Percentiles rank a stretch among this genome's conserved stretches.
Evolutionary conservation across 2,329 filamentous ascomycete genomes (phyloP).

Genomic region (Trichoderma asperellum): DNA sequence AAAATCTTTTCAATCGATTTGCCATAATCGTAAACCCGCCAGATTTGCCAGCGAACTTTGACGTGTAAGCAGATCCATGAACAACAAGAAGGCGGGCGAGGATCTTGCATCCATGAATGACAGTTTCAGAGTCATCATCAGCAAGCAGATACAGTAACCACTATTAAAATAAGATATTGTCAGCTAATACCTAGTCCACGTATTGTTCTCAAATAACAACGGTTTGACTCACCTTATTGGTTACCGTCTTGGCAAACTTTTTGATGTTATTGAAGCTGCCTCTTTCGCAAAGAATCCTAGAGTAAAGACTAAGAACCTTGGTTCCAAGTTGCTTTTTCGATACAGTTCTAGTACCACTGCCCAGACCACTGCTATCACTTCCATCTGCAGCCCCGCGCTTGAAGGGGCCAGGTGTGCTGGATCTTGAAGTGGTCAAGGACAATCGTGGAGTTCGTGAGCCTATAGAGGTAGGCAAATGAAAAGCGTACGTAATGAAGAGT

Average conservation of each 20-base stretch:
- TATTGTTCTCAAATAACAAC: too few relatives aligned
- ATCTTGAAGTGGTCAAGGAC: conserved; percentile 43
- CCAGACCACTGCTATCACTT: conserved; percentile 38
- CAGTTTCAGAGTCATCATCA: conserved; percentile 81
- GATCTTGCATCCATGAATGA: conserved; percentile 80
- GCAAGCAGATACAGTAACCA: conserved; percentile 92
- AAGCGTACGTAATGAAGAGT: conserved; percentile 89
- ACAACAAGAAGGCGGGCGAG: conserved; percentile 80
- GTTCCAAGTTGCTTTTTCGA: conserved; percentile 74
- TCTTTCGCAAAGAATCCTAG: conserved; percentile 75
- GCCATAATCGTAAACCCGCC: conserved; percentile 88
- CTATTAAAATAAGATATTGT: conserved; percentile 46
- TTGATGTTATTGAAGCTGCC: conserved; percentile 70
- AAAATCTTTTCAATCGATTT: conserved; percentile 81
- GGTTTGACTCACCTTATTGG: conserved; percentile 72
- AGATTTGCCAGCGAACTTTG: conserved; percentile 81
- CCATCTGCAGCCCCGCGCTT: conserved; percentile 46
- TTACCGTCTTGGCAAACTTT: conserved; percentile 92
- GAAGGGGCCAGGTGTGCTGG: conserved; percentile 47
- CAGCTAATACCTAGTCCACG: not conserved
- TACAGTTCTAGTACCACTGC: conserved; percentile 45
- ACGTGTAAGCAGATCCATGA: conserved; percentile 79
- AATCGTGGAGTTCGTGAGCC: conserved; percentile 57
- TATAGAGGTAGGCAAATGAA: conserved; percentile 64
- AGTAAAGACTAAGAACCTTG: conserved; percentile 76